Evolutionary conservation across 176 grass and related monocot genomes (phyloP).

Genomic region (Bonia amplexicaulis): DNA sequence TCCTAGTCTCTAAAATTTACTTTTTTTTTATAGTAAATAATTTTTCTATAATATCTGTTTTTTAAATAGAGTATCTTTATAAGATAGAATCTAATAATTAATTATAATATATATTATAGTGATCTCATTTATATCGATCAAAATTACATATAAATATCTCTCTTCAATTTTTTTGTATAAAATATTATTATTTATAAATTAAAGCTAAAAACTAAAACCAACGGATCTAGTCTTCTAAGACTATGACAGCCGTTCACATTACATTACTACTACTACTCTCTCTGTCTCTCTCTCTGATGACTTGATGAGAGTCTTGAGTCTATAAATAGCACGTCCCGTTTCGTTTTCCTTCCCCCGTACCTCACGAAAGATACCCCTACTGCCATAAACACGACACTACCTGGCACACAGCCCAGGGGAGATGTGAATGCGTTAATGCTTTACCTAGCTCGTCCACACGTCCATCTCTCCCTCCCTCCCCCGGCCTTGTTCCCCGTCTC

Average conservation of each 20-base stretch:
- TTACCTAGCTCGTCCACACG: not conserved
- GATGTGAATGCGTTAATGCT: constrained; percentile 1
- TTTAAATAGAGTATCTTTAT: too few species aligned
- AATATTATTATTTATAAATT: too few species aligned
- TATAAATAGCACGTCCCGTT: constrained; percentile 15
- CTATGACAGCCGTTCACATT: constrained; percentile 16
- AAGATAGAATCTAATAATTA: too few species aligned
- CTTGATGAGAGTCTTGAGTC: not conserved
- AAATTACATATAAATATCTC: too few species aligned
- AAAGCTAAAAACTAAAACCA: too few species aligned
- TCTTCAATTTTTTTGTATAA: too few species aligned
- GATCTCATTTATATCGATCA: too few species aligned
- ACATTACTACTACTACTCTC: too few species aligned
- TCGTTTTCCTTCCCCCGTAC: not conserved
- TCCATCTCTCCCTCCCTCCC: not conserved
- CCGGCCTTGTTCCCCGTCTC: not conserved
- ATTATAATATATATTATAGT: too few species aligned
- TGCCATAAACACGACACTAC: not conserved
- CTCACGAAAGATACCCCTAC: not conserved
- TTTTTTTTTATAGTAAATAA: too few species aligned
- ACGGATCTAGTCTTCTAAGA: not conserved
- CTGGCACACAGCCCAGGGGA: not conserved
- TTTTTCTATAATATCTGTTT: too few species aligned
- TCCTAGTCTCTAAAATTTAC: too few species aligned
- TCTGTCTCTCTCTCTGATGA: not conserved